phyloP scores from a whole-genome alignment of 2,329 filamentous ascomycete genomes.

The Coniochaeta sp. region DNA sequence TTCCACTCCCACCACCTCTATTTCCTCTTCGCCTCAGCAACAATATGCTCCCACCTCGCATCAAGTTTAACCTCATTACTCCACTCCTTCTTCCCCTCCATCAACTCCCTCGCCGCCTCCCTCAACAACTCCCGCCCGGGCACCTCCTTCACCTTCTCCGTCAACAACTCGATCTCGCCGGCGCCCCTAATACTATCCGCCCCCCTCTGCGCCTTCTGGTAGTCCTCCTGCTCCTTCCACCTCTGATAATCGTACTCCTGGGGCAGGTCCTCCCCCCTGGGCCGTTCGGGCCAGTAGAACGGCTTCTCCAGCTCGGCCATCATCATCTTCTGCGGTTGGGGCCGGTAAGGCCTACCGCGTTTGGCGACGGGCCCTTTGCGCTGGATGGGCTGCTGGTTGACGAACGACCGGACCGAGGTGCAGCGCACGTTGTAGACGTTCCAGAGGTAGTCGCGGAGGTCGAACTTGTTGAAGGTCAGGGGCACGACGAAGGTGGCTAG shows the following conservation, averaged over 20 bases:
- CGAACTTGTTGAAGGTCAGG: constrained; percentile 89
- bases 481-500: constrained; percentile 89
- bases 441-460: constrained; percentile 90
- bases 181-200: constrained; percentile 24
- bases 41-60: constrained; percentile 15
- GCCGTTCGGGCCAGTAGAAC: constrained; percentile 78
- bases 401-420: constrained; percentile 67
- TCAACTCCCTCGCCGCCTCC: constrained; percentile 50
- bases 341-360: constrained; percentile 59
- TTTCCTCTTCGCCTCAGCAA: constrained; percentile 9
- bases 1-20: constrained; percentile 11
- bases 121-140: constrained; percentile 39
- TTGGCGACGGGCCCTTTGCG: constrained; percentile 24
- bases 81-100: constrained; percentile 11
- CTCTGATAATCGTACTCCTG: constrained; percentile 58
- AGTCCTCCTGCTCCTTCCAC: constrained; percentile 44
- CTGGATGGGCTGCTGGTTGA: constrained; percentile 58
- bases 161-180: constrained; percentile 23
- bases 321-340: constrained; percentile 80
- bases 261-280: constrained; percentile 50
- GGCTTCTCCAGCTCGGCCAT: constrained; percentile 81
- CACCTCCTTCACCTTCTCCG: constrained; percentile 1
- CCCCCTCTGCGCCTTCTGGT: constrained; percentile 32
- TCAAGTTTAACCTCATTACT: constrained; percentile 7
- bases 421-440: constrained; percentile 75